Percentiles rank a stretch among this genome's conserved stretches.
These are phyloP conservation scores for Colletotrichum siamense DNA, from an alignment of 2,329 filamentous ascomycete species.

Conservation along the genomic window DNA sequence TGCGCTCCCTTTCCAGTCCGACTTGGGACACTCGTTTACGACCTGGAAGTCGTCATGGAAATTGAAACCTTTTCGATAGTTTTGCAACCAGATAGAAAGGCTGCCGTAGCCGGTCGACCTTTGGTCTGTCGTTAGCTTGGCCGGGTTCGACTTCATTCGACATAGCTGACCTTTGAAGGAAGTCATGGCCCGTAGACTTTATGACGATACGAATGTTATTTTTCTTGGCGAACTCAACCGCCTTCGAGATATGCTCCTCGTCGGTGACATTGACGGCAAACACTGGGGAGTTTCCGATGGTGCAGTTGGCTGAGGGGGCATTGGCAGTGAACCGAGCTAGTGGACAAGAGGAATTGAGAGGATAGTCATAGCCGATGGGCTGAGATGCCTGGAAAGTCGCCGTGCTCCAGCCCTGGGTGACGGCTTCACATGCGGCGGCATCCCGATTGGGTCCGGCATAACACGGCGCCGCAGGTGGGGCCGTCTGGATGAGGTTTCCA, in stretches of 20 bases:
- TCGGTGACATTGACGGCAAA: background rate
- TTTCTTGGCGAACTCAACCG: constrained; percentile 35
- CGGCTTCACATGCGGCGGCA: background rate
- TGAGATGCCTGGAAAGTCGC: background rate
- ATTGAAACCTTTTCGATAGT: constrained; percentile 40
- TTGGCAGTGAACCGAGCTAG: background rate
- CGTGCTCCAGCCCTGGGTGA: background rate
- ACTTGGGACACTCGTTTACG: background rate
- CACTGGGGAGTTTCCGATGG: constrained; percentile 43
- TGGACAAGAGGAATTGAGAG: background rate
- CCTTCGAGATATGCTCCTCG: constrained; percentile 1
- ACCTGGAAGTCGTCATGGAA: constrained; percentile 39
- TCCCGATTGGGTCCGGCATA: background rate
- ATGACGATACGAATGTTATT: constrained; percentile 47
- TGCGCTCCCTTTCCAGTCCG: constrained; percentile 41
- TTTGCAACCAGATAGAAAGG: constrained; percentile 37
- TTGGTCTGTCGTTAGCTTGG: background rate
- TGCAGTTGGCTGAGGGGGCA: constrained; percentile 30
- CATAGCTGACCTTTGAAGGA: constrained; percentile 5
- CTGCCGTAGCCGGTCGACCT: constrained; percentile 55
- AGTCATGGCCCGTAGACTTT: constrained; percentile 35
- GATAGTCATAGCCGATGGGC: constrained; percentile 1
- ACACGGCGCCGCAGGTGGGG: constrained; percentile 46
- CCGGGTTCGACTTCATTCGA: background rate
- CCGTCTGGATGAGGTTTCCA: constrained; percentile 54